Evolutionary conservation across 2,329 filamentous ascomycete species (phyloP).

Genomic region (Zymoseptoria crescenta): DNA sequence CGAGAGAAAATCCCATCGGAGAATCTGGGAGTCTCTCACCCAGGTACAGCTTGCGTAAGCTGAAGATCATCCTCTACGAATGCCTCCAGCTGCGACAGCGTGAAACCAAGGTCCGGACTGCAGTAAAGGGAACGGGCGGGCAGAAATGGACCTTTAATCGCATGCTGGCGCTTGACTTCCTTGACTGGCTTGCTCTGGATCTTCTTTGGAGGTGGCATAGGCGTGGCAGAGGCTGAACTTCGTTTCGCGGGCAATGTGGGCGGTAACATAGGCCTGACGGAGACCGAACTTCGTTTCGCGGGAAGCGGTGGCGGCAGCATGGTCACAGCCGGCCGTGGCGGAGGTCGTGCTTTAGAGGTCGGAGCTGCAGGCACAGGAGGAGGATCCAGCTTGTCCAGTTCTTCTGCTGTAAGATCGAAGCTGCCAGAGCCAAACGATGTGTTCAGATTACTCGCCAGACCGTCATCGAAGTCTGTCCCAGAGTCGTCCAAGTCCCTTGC

Average conservation of each 20-base stretch:
- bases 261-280: not conserved
- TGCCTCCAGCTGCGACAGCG: slow-evolving; percentile 26
- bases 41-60: slow-evolving; percentile 24
- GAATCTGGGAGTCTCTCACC: slow-evolving; percentile 13
- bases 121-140: slow-evolving; percentile 15
- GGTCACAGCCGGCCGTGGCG: not conserved
- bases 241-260: not conserved
- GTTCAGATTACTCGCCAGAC: slow-evolving; percentile 1
- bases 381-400: slow-evolving; percentile 32
- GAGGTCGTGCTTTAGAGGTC: not conserved
- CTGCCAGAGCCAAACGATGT: slow-evolving; percentile 34
- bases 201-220: not conserved
- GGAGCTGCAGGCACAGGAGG: not conserved
- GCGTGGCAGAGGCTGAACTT: not conserved
- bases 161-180: slow-evolving; percentile 3
- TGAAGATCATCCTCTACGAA: slow-evolving; percentile 30
- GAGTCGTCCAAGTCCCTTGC: slow-evolving; percentile 33
- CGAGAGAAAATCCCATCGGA: not conserved
- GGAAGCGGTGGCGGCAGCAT: not conserved
- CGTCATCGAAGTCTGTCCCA: not conserved
- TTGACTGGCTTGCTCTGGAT: not conserved
- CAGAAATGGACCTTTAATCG: slow-evolving; percentile 13
- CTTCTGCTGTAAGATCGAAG: slow-evolving; percentile 35
- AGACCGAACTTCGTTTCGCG: not conserved
- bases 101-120: slow-evolving; percentile 22